Evolutionary conservation across 495 filamentous ascomycete species (phyloP), one percentile per base, ranked within the genome.

Genomic region (Trichodelitschia bisporula): DNA sequence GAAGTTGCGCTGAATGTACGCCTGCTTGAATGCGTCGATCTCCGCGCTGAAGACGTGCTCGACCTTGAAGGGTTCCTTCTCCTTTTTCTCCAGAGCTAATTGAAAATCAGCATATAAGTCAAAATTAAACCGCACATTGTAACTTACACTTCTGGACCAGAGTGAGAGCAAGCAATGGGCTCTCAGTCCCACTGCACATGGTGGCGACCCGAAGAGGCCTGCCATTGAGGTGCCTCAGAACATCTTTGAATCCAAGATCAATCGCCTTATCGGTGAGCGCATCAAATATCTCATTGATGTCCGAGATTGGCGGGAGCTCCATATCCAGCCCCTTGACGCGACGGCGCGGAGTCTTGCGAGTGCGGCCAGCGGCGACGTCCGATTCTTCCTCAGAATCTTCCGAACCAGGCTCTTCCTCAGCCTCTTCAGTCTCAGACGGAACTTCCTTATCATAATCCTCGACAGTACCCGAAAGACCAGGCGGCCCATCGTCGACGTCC

Each of bases 141-240:
- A 62, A 58, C 45, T 11, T 55, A 35, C n/a, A n/a, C 17, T 39
- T 36, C 8, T 18, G 8, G 6, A 68, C 41, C 39, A 69, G 52
- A 23, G 63, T 51, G 24, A 83, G 41, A 0, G 71, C 72, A 2
- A 83, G 51, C 4, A 90, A 48, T 8, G 79, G 79, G 17, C 65
- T 68, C 38, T 90, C 79, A 0, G 78, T 86, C 3, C 79, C 79
- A 8, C 76, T 83, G 41, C 77, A 90, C 43, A 82, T 64, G 0
- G 79, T 90, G 1, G 60, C 77, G 15, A 84, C 59, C 1, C 59
- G 59, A 5, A 84, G 40, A 18, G 51, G 49, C 24, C 56, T 44
- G 11, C 43, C 38, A 8, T 51, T 45, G 1, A 66, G 36, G 15
- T 43, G 39, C 2, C 42, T 31, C 10, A 66, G 30, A 17, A 57